Percentiles rank a stretch among this genome's conserved stretches.
phyloP scores from a whole-genome alignment of 2,329 filamentous ascomycete species.

The Arachnopeziza araneosa region DNA sequence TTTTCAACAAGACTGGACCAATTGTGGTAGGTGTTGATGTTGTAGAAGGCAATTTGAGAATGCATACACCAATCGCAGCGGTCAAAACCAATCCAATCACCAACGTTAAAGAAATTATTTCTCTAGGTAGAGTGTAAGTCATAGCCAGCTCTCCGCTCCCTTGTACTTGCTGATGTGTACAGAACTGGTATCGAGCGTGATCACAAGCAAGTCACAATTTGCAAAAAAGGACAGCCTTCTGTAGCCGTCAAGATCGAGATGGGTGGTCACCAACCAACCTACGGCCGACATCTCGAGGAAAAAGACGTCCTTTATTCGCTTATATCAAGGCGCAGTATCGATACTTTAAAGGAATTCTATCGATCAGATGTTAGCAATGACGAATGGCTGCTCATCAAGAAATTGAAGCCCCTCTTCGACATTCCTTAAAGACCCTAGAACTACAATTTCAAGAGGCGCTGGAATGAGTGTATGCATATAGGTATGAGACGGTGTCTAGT shows the following conservation, averaged over 20 bases:
- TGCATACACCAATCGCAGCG: slow-evolving; percentile 85
- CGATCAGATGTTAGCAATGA: slow-evolving; percentile 80
- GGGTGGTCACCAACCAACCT: slow-evolving; percentile 85
- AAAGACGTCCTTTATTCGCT: slow-evolving; percentile 80
- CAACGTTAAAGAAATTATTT: slow-evolving; percentile 75
- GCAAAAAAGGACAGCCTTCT: slow-evolving; percentile 95
- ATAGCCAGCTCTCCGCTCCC: not conserved
- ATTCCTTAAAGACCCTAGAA: slow-evolving; percentile 40
- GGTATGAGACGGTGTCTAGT: not conserved
- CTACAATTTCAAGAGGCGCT: not conserved
- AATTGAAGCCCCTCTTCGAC: slow-evolving; percentile 92
- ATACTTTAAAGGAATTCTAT: slow-evolving; percentile 95
- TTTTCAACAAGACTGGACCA: slow-evolving; percentile 97
- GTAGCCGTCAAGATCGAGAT: slow-evolving; percentile 97
- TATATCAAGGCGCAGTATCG: slow-evolving; percentile 83
- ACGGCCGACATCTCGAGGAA: slow-evolving; percentile 93
- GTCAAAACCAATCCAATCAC: slow-evolving; percentile 78
- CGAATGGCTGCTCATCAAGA: slow-evolving; percentile 91
- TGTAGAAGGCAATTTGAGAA: slow-evolving; percentile 75
- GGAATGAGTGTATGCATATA: not conserved
- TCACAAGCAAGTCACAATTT: slow-evolving; percentile 87
- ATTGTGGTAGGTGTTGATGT: slow-evolving; percentile 97
- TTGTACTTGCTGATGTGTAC: slow-evolving; percentile 2
- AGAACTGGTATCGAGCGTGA: slow-evolving; percentile 97
- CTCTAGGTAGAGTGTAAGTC: slow-evolving; percentile 70